These are phyloP conservation scores for Aspergillus versicolor DNA, from an alignment of 2,329 filamentous ascomycete genomes.

Conservation along the genomic window DNA sequence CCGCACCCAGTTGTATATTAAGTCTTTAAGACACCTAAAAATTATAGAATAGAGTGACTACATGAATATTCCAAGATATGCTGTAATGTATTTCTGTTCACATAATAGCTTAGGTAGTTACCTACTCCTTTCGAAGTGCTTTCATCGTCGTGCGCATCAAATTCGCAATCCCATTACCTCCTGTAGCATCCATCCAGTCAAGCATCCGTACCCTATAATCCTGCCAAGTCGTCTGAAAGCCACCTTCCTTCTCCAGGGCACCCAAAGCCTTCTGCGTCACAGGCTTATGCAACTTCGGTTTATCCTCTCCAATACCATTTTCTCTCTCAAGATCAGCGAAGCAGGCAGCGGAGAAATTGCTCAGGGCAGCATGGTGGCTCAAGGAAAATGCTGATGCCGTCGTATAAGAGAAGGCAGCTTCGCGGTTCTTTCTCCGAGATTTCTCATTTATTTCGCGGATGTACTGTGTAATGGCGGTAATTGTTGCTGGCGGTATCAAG, in stretches of 20 bases:
- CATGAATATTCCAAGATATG: not conserved
- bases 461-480: slow-evolving; percentile 44
- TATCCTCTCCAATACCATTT: slow-evolving; percentile 21
- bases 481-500: slow-evolving; percentile 48
- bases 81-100: not conserved
- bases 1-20: slow-evolving; percentile 3
- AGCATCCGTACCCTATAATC: slow-evolving; percentile 74
- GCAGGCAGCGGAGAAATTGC: slow-evolving; percentile 47
- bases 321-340: slow-evolving; percentile 52
- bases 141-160: slow-evolving; percentile 82
- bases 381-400: slow-evolving; percentile 48
- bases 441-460: slow-evolving; percentile 39
- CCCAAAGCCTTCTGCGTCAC: slow-evolving; percentile 67
- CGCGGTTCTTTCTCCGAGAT: slow-evolving; percentile 28
- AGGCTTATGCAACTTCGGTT: slow-evolving; percentile 46
- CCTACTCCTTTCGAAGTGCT: slow-evolving; percentile 57
- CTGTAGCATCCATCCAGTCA: slow-evolving; percentile 62
- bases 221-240: slow-evolving; percentile 67
- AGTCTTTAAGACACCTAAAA: not conserved
- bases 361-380: slow-evolving; percentile 47
- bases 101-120: not conserved
- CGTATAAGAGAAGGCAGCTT: slow-evolving; percentile 31
- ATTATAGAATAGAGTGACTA: not conserved
- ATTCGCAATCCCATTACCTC: slow-evolving; percentile 64
- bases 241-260: slow-evolving; percentile 63